These are phyloP conservation scores for Microsporum canis DNA, from an alignment of 2,329 filamentous ascomycete species.

Conservation along the genomic window DNA sequence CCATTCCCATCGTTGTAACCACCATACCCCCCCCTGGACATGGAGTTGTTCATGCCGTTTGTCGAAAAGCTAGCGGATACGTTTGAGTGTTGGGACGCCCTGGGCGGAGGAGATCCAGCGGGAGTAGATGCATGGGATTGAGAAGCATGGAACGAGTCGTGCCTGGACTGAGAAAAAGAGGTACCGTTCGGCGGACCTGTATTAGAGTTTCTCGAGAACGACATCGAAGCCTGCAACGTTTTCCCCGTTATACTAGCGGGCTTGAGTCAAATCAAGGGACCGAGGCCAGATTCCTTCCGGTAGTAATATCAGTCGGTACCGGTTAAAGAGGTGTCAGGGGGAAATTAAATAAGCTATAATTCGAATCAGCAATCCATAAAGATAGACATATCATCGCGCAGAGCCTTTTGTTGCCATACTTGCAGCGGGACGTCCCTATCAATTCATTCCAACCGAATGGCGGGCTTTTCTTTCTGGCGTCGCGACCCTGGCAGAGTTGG, in stretches of 20 bases:
- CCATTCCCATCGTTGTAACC: conserved; percentile 34
- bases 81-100: conserved; percentile 33
- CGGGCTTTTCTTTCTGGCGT: background rate
- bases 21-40: conserved; percentile 25
- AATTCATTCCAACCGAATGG: background rate
- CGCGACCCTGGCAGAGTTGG: conserved; percentile 1
- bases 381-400: background rate
- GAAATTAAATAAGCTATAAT: background rate
- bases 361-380: conserved; percentile 13
- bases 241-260: conserved; percentile 19
- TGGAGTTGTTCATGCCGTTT: conserved; percentile 25
- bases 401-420: background rate
- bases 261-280: conserved; percentile 19
- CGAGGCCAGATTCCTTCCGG: background rate
- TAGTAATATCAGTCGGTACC: background rate
- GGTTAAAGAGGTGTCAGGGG: background rate
- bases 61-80: conserved; percentile 31
- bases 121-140: conserved; percentile 37
- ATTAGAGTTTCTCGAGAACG: conserved; percentile 29
- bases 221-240: conserved; percentile 21
- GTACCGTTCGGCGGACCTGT: conserved; percentile 29
- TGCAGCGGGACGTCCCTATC: background rate
- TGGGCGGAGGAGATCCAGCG: conserved; percentile 34
- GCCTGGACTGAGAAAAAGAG: conserved; percentile 30
- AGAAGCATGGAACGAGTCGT: conserved; percentile 34